Percentiles rank a stretch among this genome's conserved stretches.
Evolutionary conservation across 345 rosid species (phyloP).

Genomic region (Arabis hirsuta): DNA sequence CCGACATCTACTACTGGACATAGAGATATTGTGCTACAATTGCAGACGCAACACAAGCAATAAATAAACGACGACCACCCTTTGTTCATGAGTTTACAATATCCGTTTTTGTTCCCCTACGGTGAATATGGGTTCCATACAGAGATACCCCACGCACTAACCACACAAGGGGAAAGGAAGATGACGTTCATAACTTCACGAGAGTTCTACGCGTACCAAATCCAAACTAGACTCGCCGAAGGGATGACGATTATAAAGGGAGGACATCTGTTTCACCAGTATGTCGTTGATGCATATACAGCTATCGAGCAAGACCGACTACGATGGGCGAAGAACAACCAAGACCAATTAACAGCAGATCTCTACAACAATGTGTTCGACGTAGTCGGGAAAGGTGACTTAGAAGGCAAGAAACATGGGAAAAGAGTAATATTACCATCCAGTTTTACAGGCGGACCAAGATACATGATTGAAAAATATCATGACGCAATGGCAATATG

Average conservation of each 20-base stretch:
- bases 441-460: neutral
- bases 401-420: neutral
- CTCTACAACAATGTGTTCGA: neutral
- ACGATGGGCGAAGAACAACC: neutral
- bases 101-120: too few relatives aligned
- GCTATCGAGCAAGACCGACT: neutral
- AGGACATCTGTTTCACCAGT: neutral
- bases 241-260: neutral
- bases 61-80: too few relatives aligned
- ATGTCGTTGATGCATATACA: neutral
- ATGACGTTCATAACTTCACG: neutral
- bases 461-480: neutral
- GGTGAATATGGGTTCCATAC: too few relatives aligned
- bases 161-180: too few relatives aligned
- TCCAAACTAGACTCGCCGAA: neutral
- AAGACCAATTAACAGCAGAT: neutral
- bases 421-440: neutral
- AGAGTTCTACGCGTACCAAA: neutral
- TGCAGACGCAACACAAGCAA: too few relatives aligned
- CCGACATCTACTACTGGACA: too few relatives aligned
- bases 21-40: too few relatives aligned
- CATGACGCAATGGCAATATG: constrained; percentile 1
- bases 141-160: too few relatives aligned
- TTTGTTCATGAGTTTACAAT: too few relatives aligned
- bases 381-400: neutral